These are phyloP conservation scores for Beauveria asiatica DNA, from an alignment of 2,329 filamentous ascomycete species.

Conservation along the genomic window DNA sequence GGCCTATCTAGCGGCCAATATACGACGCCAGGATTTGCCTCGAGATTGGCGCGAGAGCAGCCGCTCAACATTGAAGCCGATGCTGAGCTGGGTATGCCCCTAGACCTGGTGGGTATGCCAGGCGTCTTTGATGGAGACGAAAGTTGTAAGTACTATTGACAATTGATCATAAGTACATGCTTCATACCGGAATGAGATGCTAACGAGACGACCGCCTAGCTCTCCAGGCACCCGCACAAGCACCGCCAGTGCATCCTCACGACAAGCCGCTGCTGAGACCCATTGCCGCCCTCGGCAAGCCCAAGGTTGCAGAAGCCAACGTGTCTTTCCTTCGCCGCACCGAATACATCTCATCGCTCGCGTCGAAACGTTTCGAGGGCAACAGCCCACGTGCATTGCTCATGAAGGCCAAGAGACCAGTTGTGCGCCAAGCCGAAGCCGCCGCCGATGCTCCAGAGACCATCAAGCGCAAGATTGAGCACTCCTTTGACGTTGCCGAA, in stretches of 20 bases:
- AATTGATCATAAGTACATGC: background rate
- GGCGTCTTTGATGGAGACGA: conserved; percentile 94
- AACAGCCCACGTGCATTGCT: conserved; percentile 33
- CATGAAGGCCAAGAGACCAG: conserved; percentile 24
- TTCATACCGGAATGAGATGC: conserved; percentile 11
- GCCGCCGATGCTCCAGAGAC: conserved; percentile 55
- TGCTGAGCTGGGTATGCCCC: conserved; percentile 94
- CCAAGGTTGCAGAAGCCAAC: conserved; percentile 63
- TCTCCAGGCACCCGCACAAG: conserved; percentile 68
- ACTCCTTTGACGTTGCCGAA: conserved; percentile 48
- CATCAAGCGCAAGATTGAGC: conserved; percentile 61
- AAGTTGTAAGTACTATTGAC: conserved; percentile 54
- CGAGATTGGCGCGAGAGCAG: conserved; percentile 81
- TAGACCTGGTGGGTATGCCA: conserved; percentile 90
- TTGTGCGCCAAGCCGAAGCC: conserved; percentile 45
- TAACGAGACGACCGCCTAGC: conserved; percentile 39
- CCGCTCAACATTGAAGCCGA: conserved; percentile 94
- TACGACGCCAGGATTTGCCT: conserved; percentile 83
- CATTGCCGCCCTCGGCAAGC: conserved; percentile 76
- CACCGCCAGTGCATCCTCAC: conserved; percentile 67
- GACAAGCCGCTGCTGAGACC: conserved; percentile 79
- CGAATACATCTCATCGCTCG: conserved; percentile 75
- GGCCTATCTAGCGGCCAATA: conserved; percentile 82
- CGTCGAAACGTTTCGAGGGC: conserved; percentile 39
- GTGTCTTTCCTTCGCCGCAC: conserved; percentile 93